phyloP scores from a whole-genome alignment of 352 stramenopile genomes.

The Globisporangium parvum region DNA sequence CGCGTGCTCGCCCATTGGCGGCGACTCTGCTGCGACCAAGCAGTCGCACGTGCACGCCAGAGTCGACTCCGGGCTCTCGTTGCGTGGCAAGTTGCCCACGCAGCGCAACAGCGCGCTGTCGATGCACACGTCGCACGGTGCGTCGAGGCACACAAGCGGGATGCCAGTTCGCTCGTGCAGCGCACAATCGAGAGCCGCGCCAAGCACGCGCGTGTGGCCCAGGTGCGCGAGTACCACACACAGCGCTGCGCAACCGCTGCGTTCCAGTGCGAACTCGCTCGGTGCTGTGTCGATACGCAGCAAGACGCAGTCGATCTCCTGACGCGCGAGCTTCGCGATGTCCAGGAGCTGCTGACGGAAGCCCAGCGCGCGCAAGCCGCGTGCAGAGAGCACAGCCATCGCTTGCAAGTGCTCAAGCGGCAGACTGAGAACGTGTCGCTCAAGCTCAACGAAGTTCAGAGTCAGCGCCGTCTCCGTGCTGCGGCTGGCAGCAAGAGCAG shows the following conservation, averaged over 20 bases:
- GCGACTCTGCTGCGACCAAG: conserved; percentile 16
- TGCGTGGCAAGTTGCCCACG: conserved; percentile 15
- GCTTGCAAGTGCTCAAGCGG: conserved; percentile 36
- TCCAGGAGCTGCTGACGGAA: conserved; percentile 23
- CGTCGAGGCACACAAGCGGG: conserved; percentile 10
- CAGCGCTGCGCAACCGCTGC: conserved; percentile 16
- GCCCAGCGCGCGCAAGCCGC: conserved; percentile 30
- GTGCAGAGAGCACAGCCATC: conserved; percentile 20
- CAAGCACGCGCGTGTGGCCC: conserved; percentile 14
- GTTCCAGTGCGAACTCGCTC: conserved; percentile 25
- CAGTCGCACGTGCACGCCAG: conserved; percentile 5
- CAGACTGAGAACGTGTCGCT: conserved; percentile 49
- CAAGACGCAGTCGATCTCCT: conserved; percentile 29
- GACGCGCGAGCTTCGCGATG: conserved; percentile 29
- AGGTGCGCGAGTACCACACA: conserved; percentile 18
- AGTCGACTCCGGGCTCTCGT: conserved; percentile 10
- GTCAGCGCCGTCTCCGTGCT: too few relatives aligned
- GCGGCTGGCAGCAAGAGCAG: neutral
- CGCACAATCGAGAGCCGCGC: conserved; percentile 16
- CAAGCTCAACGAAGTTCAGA: conserved; percentile 30
- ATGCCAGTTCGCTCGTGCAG: conserved; percentile 15
- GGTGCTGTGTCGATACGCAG: conserved; percentile 31
- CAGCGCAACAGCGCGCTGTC: conserved; percentile 26
- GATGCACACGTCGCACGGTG: conserved; percentile 16
- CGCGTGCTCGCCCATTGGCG: conserved; percentile 22